A percentile compares a stretch with the other conserved stretches of the same genome.
These are phyloP conservation scores for Yamadazyma friedrichii DNA, from an alignment of 1,139 yeast genomes.

Conservation along the genomic window DNA sequence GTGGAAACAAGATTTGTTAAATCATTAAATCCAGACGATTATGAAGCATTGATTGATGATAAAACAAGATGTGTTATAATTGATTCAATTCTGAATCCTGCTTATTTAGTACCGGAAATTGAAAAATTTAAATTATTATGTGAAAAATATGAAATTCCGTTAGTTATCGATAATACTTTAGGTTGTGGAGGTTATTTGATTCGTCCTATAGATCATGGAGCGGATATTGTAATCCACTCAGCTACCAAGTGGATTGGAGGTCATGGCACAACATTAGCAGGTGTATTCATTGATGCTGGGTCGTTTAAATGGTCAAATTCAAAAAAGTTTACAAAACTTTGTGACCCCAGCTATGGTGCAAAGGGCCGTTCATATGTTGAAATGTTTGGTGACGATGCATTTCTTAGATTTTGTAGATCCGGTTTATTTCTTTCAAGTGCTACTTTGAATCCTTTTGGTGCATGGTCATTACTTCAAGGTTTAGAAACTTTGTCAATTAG, in stretches of 20 bases:
- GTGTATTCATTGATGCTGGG: constrained; percentile 84
- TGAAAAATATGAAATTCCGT: constrained; percentile 82
- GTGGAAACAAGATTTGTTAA: constrained; percentile 78
- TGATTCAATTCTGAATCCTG: constrained; percentile 91
- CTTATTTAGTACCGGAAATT: constrained; percentile 87
- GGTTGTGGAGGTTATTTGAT: constrained; percentile 93
- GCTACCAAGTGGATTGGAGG: constrained; percentile 99
- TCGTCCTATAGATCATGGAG: constrained; percentile 84
- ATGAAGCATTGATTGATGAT: constrained; percentile 70
- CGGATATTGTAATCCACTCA: constrained; percentile 78
- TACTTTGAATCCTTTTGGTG: constrained; percentile 77
- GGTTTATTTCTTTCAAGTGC: constrained; percentile 89
- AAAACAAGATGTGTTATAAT: constrained; percentile 85
- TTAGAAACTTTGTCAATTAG: constrained; percentile 88
- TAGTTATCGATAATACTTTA: constrained; percentile 92
- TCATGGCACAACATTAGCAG: constrained; percentile 92
- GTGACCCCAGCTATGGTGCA: constrained; percentile 67
- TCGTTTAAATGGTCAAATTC: constrained; percentile 84
- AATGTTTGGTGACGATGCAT: constrained; percentile 75
- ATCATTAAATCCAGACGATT: constrained; percentile 69
- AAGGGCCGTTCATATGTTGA: constrained; percentile 82
- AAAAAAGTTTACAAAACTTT: constrained; percentile 87
- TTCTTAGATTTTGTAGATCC: constrained; percentile 73
- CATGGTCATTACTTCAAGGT: constrained; percentile 84
- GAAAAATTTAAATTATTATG: constrained; percentile 72